Percentiles rank a stretch among this genome's conserved stretches.
Evolutionary conservation across 106 monocot species (phyloP).

Genomic region (Platanthera zijinensis): DNA sequence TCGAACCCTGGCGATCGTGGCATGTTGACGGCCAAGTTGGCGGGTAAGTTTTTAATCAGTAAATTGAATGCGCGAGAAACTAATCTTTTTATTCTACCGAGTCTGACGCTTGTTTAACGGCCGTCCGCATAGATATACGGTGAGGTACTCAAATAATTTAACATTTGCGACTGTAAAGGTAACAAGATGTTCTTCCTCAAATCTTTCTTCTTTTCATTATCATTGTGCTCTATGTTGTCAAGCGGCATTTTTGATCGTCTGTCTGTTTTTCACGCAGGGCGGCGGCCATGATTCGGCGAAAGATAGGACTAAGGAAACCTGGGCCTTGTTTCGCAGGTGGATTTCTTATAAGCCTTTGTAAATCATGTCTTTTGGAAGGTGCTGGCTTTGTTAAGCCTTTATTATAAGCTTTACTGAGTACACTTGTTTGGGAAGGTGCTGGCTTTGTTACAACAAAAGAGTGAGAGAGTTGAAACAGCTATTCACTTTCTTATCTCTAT

Average conservation of each 20-base stretch:
- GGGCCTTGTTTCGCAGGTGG: background rate
- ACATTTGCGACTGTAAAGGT: constrained; percentile 17
- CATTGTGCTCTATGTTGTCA: no score
- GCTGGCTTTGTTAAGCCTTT: no score
- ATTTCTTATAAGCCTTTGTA: constrained; percentile 5
- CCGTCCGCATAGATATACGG: background rate
- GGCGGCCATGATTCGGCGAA: constrained; percentile 6
- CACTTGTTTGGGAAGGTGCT: no score
- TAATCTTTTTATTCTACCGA: no score
- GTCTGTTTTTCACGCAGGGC: background rate
- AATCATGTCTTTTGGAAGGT: no score
- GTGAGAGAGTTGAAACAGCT: no score
- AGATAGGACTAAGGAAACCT: constrained; percentile 2
- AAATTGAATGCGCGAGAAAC: no score
- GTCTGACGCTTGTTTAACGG: background rate
- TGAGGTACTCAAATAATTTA: constrained; percentile 12
- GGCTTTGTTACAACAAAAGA: no score
- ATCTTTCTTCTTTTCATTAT: no score
- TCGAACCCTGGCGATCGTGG: constrained; percentile 48
- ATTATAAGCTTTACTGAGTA: no score
- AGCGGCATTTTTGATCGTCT: background rate
- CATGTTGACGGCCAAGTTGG: constrained; percentile 29
- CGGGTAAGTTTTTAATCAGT: constrained; percentile 14
- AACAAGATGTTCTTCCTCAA: no score
- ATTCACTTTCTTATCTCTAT: no score